Base-by-base conservation (phyloP, 2,329 filamentous ascomycete species). In the Fusarium ramigenum region DNA sequence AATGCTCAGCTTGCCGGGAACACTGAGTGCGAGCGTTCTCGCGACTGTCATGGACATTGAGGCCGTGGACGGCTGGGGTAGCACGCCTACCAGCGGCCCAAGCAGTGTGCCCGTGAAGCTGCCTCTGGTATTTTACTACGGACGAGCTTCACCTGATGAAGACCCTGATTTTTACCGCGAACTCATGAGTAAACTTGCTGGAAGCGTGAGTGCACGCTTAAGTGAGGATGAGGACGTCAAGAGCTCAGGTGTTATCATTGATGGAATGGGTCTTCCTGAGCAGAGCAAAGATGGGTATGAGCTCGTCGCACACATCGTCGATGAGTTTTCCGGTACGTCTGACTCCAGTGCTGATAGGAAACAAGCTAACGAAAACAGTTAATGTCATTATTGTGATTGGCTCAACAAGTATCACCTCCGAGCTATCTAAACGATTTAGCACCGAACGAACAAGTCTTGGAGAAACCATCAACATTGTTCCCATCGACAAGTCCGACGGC, bases 41-140 rank as follows among this genome's bases (percentile, higher is more conserved):
- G 93, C 93, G 15, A 94, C 93, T 1, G 89, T 97, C 77, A 89
- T 98, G 84, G 96, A 98, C 81, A 88, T 97, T 2, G 88, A 89
- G 77, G 85, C 87, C 5, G 93, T 96, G 78, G 92, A 94, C 69
- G 94, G 93, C 25, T 98, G 95, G 91, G 96, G 96, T 15, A 94
- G 89, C 74, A 95, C 94, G 76, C 95, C 96, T 1, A 97, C 95
- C 77, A 97, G 93, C 74, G 96, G 96, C 0, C 95, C 96, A 1
- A 96, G 93, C 75, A 89, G 91, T 2, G 91, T 97, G 23, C 95
- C 96, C 0, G 94, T 97, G 59, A 98, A 98, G 85, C 87, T 97
- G 76, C 96, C 96, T 9, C 84, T 99, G 60, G 94, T 96, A 34
- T 97, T 97, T 80, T 94, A 95, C 82, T 97, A 93, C 81, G 96